A percentile compares a stretch with the other conserved stretches of the same genome.
These are phyloP conservation scores for Blakeslea trispora DNA, from an alignment of 371 early-diverging fungal genomes.

Conservation along the genomic window DNA sequence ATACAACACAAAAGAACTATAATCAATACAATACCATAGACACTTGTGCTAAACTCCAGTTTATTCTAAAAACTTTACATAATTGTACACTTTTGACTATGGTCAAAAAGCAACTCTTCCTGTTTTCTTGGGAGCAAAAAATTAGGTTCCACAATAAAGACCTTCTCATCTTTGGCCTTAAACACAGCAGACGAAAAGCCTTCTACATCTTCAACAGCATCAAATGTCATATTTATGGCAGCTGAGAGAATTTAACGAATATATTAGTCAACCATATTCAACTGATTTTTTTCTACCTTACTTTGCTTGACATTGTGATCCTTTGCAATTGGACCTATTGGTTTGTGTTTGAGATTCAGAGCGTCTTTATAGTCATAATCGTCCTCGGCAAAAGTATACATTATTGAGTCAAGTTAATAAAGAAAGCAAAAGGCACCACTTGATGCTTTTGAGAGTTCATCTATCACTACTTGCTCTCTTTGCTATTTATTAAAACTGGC, in stretches of 20 bases:
- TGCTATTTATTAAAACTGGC: too few species aligned
- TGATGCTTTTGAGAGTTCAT: too few species aligned
- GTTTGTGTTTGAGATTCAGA: slow-evolving; percentile 12
- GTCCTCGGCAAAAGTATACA: slow-evolving; percentile 17
- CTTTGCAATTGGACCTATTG: slow-evolving; percentile 6
- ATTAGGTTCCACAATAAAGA: slow-evolving; percentile 12
- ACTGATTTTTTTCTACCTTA: background rate
- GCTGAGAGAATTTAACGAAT: background rate
- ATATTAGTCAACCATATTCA: too few species aligned
- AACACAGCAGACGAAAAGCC: slow-evolving; percentile 16
- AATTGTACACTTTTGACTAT: slow-evolving; percentile 26
- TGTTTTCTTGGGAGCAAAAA: slow-evolving; percentile 22
- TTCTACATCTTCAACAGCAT: slow-evolving; percentile 19
- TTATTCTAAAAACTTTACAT: slow-evolving; percentile 21
- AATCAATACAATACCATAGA: too few species aligned
- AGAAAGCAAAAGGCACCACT: too few species aligned
- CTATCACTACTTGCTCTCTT: too few species aligned
- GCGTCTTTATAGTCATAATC: slow-evolving; percentile 10
- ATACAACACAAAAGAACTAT: too few species aligned
- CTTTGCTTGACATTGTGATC: slow-evolving; percentile 16
- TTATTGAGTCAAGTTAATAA: slow-evolving; percentile 1
- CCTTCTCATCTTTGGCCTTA: slow-evolving; percentile 11
- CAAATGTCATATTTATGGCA: slow-evolving; percentile 24
- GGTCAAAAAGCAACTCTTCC: slow-evolving; percentile 10
- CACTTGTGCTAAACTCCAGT: too few species aligned